Evolutionary conservation across 306 rosid genomes (phyloP), one percentile per base, ranked within the genome.

Genomic region (Astragalus membranaceus): DNA sequence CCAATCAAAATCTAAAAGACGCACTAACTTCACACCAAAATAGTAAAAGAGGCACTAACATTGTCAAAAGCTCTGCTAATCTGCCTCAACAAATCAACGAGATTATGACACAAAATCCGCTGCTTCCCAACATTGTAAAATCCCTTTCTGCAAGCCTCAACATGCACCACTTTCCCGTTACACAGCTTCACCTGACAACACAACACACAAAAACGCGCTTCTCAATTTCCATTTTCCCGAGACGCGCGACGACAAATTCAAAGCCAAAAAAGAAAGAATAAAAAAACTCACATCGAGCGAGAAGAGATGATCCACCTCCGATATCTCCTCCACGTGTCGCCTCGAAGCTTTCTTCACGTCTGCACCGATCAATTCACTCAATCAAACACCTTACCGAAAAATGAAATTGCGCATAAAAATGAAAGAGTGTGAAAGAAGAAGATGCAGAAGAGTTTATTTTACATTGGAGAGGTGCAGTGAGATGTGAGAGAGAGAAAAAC

Each of bases 71-170:
- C 97, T 85, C 97, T 88, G 82, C 96, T 94, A 23, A 88, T 88
- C 81, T 90, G 98, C 12, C 98, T 90, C 42, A 90, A 74, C 83
- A 94, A 80, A 83, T 94, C 98, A 41, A 94, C 87, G 4, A 94
- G 92, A 82, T 84, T 94, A 80, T 90, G 97, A 71, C 92, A 75
- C 69, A 90, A 79, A 78, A 88, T 81, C 55, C 95, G 80, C 81
- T 84, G 97, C 86, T 85, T 94, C 60, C 96, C 97, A 75, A 88
- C 82, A 68, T 89, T 84, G 55, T 76, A 87, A 71, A 93, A 94
- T 11, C 98, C 98, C 70, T 88, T 90, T 60, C 88, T 80, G 85
- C 97, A 88, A 78, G 95, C 91, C 70, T 90, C 98, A 53, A 94
- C 97, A 2, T 85, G 95, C 69, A 85, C 84, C 77, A 90, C 79